A percentile compares a stretch with the other conserved stretches of the same genome.
These are phyloP conservation scores for Suhomyces terraborum DNA, from an alignment of 1,139 yeast genomes.

Conservation along the genomic window DNA sequence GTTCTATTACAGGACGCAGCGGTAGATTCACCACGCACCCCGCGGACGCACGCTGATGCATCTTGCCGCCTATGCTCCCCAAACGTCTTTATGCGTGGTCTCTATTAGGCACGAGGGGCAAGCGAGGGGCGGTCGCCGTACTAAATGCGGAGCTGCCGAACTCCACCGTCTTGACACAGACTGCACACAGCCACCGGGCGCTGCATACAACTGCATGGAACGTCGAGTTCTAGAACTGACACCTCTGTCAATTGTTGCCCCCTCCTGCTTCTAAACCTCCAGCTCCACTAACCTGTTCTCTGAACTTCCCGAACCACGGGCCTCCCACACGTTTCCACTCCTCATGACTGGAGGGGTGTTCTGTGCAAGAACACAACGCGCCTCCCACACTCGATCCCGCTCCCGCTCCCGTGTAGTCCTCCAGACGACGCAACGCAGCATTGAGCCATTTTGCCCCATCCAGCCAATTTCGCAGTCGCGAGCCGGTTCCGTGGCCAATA, in stretches of 20 bases:
- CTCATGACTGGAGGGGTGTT: no score
- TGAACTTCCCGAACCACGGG: no score
- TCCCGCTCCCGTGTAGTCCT: not conserved
- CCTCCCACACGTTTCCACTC: no score
- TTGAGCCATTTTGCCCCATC: not conserved
- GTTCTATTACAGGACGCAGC: no score
- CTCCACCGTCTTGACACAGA: not conserved
- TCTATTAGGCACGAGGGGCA: constrained; percentile 9
- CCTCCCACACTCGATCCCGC: not conserved
- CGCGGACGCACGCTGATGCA: constrained; percentile 1
- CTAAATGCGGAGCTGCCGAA: constrained; percentile 2
- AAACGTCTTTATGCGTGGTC: not conserved
- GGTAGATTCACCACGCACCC: not conserved
- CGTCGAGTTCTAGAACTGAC: no score
- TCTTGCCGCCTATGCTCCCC: not conserved
- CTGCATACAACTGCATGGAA: no score
- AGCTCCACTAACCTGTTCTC: no score
- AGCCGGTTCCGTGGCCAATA: not conserved
- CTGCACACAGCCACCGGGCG: no score
- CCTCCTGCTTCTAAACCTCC: no score
- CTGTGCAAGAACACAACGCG: no score
- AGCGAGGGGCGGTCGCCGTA: constrained; percentile 4
- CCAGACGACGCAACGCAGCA: not conserved
- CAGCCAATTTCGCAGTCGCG: constrained; percentile 1
- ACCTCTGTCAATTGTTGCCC: no score